Conservation (phyloP, 2,329 filamentous ascomycete genomes). For the Clonostachys solani region DNA sequence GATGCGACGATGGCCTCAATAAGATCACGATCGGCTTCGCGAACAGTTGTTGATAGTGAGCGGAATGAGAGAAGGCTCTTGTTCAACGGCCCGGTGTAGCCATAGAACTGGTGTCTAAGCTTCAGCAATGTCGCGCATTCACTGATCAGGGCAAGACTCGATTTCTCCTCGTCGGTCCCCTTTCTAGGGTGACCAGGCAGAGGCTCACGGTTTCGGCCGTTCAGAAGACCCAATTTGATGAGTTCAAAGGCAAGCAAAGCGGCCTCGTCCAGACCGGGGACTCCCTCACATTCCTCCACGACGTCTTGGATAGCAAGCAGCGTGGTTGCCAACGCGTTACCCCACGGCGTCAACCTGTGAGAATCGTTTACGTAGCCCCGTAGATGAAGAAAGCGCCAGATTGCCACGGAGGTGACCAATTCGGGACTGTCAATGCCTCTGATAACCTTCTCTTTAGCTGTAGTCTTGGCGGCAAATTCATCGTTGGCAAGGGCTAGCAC, state of each 20-base stretch:
- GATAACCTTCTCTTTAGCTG: constrained; percentile 52
- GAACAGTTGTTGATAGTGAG: constrained; percentile 75
- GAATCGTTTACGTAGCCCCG: constrained; percentile 77
- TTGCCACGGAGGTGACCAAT: constrained; percentile 65
- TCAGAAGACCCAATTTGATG: constrained; percentile 73
- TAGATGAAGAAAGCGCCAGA: constrained; percentile 88
- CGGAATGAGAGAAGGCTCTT: constrained; percentile 85
- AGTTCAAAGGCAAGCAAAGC: constrained; percentile 83
- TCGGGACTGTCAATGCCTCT: constrained; percentile 63
- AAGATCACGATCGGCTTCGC: constrained; percentile 75
- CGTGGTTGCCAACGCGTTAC: constrained; percentile 69
- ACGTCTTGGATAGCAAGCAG: constrained; percentile 58
- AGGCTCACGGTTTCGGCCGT: constrained; percentile 58
- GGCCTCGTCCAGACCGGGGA: constrained; percentile 64
- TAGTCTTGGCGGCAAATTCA: constrained; percentile 66
- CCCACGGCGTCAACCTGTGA: constrained; percentile 82
- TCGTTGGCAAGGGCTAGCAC: constrained; percentile 65
- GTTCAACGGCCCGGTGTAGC: constrained; percentile 92
- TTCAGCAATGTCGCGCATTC: constrained; percentile 80
- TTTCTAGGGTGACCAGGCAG: constrained; percentile 51
- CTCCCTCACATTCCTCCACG: constrained; percentile 34
- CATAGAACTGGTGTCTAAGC: constrained; percentile 77
- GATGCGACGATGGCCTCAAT: constrained; percentile 78
- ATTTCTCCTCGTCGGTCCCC: constrained; percentile 67
- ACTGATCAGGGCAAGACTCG: constrained; percentile 76